Percentiles rank a stretch among this genome's conserved stretches.
Conservation (phyloP, 2,329 filamentous ascomycete genomes). For the Byssochlamys sp. region DNA sequence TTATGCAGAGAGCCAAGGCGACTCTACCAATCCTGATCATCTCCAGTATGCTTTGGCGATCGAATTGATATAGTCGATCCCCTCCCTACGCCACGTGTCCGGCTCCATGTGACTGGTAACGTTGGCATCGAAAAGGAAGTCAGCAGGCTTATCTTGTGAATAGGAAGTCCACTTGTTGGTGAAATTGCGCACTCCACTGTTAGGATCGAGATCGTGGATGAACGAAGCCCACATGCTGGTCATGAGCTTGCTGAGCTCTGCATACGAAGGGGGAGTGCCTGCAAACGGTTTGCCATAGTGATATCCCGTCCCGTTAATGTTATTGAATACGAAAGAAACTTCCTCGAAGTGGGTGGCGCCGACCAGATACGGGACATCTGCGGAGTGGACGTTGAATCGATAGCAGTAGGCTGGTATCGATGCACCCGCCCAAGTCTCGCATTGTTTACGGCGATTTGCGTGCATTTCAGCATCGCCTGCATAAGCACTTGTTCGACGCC, state of each 20-base stretch:
- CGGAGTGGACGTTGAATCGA: constrained; percentile 48
- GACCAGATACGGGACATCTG: constrained; percentile 33
- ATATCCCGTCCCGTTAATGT: constrained; percentile 41
- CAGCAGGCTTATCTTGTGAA: constrained; percentile 29
- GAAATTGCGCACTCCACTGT: constrained; percentile 17
- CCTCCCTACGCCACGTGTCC: constrained; percentile 37
- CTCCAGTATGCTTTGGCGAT: constrained; percentile 16
- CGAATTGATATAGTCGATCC: constrained; percentile 23
- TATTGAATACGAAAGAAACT: constrained; percentile 47
- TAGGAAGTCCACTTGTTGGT: constrained; percentile 38
- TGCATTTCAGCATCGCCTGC: constrained; percentile 48
- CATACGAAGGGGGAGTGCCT: constrained; percentile 34
- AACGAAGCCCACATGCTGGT: constrained; percentile 45
- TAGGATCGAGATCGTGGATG: constrained; percentile 39
- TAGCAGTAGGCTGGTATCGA: constrained; percentile 50
- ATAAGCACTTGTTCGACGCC: constrained; percentile 47
- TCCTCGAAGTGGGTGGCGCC: constrained; percentile 50
- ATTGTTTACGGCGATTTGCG: constrained; percentile 46
- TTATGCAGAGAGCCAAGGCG: background rate
- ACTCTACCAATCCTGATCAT: constrained; percentile 1
- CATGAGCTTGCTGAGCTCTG: constrained; percentile 40
- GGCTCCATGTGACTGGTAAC: constrained; percentile 33
- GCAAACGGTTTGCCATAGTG: constrained; percentile 26
- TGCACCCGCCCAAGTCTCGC: constrained; percentile 42
- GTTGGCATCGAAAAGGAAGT: constrained; percentile 45